Percentiles rank a stretch among this genome's conserved stretches.
phyloP scores from a whole-genome alignment of 176 grass and related monocot genomes.

The Rhynchospora tenuis region DNA sequence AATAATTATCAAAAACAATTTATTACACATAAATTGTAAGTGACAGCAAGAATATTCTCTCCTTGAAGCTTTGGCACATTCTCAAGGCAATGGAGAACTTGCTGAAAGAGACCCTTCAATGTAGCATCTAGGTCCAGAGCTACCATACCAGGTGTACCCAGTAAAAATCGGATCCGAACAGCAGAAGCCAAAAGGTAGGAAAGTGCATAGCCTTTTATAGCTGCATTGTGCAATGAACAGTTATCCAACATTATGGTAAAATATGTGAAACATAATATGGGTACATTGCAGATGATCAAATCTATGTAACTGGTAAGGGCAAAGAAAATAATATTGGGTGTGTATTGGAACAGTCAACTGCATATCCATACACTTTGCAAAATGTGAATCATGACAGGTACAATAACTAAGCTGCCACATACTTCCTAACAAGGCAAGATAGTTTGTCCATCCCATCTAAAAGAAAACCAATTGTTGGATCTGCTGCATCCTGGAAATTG shows the following conservation, averaged over 20 bases:
- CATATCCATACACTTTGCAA: background rate
- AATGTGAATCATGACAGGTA: background rate
- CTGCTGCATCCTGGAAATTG: slow-evolving; percentile 77
- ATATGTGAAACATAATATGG: background rate
- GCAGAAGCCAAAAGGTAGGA: slow-evolving; percentile 90
- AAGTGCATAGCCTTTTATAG: slow-evolving; percentile 92
- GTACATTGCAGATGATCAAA: too few relatives aligned
- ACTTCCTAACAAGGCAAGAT: slow-evolving; percentile 89
- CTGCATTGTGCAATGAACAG: slow-evolving; percentile 38
- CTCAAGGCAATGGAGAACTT: slow-evolving; percentile 93
- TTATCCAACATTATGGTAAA: slow-evolving; percentile 8
- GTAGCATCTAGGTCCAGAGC: slow-evolving; percentile 92
- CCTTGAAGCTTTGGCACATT: slow-evolving; percentile 87
- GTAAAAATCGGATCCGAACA: slow-evolving; percentile 90
- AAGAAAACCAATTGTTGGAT: slow-evolving; percentile 90
- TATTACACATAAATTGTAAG: slow-evolving; percentile 68
- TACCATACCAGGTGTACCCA: slow-evolving; percentile 98
- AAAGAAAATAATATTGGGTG: too few relatives aligned
- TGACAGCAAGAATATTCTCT: slow-evolving; percentile 62
- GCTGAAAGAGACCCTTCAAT: slow-evolving; percentile 83
- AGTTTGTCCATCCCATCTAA: slow-evolving; percentile 95
- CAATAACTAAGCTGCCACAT: slow-evolving; percentile 62
- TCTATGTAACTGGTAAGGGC: too few relatives aligned
- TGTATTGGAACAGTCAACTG: too few relatives aligned
- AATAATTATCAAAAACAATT: background rate